phyloP scores from a whole-genome alignment of 495 filamentous ascomycete genomes.

The Penicillium turbatum region DNA sequence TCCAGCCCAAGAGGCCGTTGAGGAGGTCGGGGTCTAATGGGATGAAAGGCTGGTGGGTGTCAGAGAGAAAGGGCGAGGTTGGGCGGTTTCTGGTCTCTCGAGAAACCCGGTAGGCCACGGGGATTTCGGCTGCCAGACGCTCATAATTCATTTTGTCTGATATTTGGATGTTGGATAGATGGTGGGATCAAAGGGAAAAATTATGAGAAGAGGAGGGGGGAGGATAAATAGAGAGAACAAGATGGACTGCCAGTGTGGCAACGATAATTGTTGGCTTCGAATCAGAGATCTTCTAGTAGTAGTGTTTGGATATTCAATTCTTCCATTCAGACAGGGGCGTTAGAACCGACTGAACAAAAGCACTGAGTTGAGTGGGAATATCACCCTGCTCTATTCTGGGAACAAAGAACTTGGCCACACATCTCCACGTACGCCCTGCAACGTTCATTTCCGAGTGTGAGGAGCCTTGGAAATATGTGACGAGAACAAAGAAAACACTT shows the following conservation, averaged over 20 bases:
- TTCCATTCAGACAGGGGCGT: no score
- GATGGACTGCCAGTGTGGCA: neutral
- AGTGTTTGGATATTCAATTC: no score
- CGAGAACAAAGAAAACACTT: neutral
- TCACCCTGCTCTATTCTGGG: neutral
- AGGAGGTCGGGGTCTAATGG: neutral
- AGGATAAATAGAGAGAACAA: neutral
- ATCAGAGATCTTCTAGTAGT: neutral
- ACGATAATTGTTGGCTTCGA: neutral
- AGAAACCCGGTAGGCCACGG: neutral
- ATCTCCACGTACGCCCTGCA: neutral
- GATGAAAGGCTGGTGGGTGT: neutral
- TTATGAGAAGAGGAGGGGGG: no score
- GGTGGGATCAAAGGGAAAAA: neutral
- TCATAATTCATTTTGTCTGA: conserved; percentile 3
- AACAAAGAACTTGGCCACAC: conserved; percentile 1
- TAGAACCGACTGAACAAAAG: no score
- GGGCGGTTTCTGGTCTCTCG: neutral
- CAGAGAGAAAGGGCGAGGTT: neutral
- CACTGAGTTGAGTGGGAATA: no score
- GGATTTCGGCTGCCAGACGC: neutral
- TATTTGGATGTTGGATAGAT: neutral
- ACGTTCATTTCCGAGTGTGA: no score
- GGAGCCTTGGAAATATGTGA: neutral
- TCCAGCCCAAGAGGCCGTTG: conserved; percentile 3